Base-by-base conservation (phyloP, 371 early-diverging fungal genomes). In the Gilbertella persicaria region DNA sequence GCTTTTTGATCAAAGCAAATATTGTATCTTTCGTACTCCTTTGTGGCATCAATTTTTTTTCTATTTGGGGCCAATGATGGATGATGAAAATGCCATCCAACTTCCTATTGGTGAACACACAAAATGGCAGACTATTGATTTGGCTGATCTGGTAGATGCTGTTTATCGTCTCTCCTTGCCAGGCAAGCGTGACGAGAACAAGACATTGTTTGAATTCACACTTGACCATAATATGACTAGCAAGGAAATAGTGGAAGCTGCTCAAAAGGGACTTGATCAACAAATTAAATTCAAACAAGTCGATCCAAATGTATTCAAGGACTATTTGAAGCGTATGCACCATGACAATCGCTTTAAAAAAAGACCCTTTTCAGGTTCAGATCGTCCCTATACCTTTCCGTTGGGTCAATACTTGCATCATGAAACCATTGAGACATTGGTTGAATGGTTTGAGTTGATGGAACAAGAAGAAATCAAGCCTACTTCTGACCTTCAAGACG, bases 51-150 rank as follows among this genome's bases (percentile, higher is more conserved):
- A 69, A 33, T 48, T 58, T 9, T 60, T 65, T 29, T 69, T 55
- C 44, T 58, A 58, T 17, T 52, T 51, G 20, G 57, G 61, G 0
- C 69, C 69, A 0, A 61, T 65, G 62, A 61, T 69, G 16, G 65
- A 61, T 21, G 55, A 60, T 28, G 5, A 55, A 21, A 43, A 55
- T 9, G 33, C 45, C 28, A 53, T 69, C 12, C 14, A 12, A 2
- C 16, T 69, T 10, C 30, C 57, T 21, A 41, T 58, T 13, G 13
- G 48, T n/a, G 20, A 55, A 10, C 17, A 65, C 0, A 21, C 17
- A 9, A 21, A 55, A 25, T 69, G 57, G 53, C 36, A 52, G 8
- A 26, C 59, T 0, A 36, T 62, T 30, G 54, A 50, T 19, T 26
- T 69, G 36, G 25, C 5, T 0, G 69, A 69, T 24, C 16, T 58